A percentile compares a stretch with the other conserved stretches of the same genome.
These are phyloP conservation scores for Termitomyces sp. DNA, from an alignment of 768 basidiomycete species.

Conservation along the genomic window DNA sequence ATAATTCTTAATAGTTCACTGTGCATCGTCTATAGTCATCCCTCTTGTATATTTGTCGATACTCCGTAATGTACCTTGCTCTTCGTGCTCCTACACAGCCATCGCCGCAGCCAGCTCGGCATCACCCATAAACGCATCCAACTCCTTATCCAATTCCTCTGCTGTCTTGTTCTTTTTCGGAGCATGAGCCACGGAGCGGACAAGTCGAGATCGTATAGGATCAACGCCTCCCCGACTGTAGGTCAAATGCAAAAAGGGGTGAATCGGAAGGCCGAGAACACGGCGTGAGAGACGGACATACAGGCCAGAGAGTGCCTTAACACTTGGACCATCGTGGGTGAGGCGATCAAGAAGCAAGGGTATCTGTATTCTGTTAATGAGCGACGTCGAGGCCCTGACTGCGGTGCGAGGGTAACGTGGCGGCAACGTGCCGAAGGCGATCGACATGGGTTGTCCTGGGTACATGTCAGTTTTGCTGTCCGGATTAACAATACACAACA, in stretches of 20 bases:
- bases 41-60: too few relatives aligned
- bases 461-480: constrained; percentile 1
- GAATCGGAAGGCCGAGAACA: not conserved
- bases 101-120: too few relatives aligned
- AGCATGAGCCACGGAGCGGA: constrained; percentile 26
- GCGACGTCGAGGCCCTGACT: constrained; percentile 50
- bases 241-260: not conserved
- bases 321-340: constrained; percentile 35
- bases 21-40: too few relatives aligned
- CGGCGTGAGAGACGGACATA: constrained; percentile 20
- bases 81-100: too few relatives aligned
- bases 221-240: constrained; percentile 34
- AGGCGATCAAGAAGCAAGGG: constrained; percentile 64
- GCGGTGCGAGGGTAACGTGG: constrained; percentile 38
- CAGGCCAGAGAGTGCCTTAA: constrained; percentile 31
- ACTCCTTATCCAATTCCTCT: constrained; percentile 80
- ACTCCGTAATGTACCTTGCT: too few relatives aligned
- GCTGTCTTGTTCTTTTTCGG: constrained; percentile 63
- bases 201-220: constrained; percentile 42
- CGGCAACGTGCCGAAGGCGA: constrained; percentile 51
- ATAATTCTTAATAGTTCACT: too few relatives aligned
- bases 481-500: not conserved
- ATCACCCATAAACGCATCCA: constrained; percentile 82
- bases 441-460: constrained; percentile 73
- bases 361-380: constrained; percentile 73